Evolutionary conservation across 1,284 basidiomycete species (phyloP), one percentile per base, ranked within the genome.

Genomic region (Schizopora paradoxa): DNA sequence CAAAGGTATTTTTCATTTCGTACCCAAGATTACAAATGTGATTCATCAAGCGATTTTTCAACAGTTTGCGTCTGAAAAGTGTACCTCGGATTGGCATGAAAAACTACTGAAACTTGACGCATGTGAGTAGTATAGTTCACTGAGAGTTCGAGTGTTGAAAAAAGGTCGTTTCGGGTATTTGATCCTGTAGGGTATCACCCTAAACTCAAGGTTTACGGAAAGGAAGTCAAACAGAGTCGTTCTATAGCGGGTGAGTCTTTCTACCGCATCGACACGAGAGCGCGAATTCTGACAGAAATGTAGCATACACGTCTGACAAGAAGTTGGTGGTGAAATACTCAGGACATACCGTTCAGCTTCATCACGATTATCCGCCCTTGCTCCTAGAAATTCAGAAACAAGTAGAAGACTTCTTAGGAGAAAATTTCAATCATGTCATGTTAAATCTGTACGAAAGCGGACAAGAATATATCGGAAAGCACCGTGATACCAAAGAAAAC

Each of bases 171-270:
- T 37, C 3, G 41, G 13, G 14, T 35, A 25, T 4, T 34, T 26
- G 23, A 18, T 25, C 3, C 11, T 51, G 39, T 40, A 64, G 63
- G 64, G 69, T 68, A 76, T 52, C 68, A 68, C 38, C 74, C 74
- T 1, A 69, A 61, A 6, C 65, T 77, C n/a, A 70, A 66, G 41
- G 62, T 76, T 34, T 76, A 77, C 55, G 74, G 74, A n/a, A 63
- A 65, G 18, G 57, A 60, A 16, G 66, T 75, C 38, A 57, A 58
- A 4, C 74, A 77, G 54, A 69, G 66, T 10, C 64, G 74, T 5
- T 61, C 65, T 16, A 72, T 74, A 22, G 67, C 68, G 16, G 59
- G 60, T 51, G 31, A 13, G 44, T 37, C 28, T 6, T 26, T 34
- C n/a, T 26, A 10, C 18, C 27, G 4, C 6, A 19, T 14, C 2